Base-by-base conservation (phyloP, 2,329 filamentous ascomycete genomes). In the Alternaria arborescens region DNA sequence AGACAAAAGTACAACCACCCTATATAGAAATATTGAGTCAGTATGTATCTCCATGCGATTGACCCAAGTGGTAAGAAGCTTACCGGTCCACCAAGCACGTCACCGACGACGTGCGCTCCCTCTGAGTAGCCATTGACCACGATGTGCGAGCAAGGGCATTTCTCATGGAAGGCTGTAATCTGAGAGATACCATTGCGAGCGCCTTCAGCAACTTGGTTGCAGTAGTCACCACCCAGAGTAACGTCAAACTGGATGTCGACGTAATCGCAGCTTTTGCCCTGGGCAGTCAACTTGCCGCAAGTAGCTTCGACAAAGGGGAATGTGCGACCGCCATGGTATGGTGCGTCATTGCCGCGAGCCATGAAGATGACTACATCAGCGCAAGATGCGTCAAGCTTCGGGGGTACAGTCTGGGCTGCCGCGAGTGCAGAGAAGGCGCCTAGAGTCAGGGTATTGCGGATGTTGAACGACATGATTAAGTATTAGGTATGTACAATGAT, bases 111-210 rank as follows among this genome's bases (percentile, higher is more conserved):
- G 75, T 88, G 83, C 43, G 82, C 85, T 41, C 86, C 86, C 82
- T 87, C 60, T 7, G 84, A 87, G 72, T 88, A 88, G 41, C 87
- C 87, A 42, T 88, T 83, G 47, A 88, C 73, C 6, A 88, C 84
- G 43, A 88, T 75, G 68, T 86, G 75, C 20, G 85, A 83, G 67
- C 76, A 77, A 41, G 87, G 86, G 68, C 86, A 89, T 65, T 79
- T 76, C 16, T 78, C 72, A 66, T 87, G 82, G 70, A 85, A 87
- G 36, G 77, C 74, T 56, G 86, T 89, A 10, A 89, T 86, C 6
- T 70, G 61, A 32, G 62, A 44, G 52, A 52, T 48, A 60, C 68
- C 68, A 59, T 68, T 68, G 58, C 59, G 57, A 57, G 62, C 66
- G 58, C 68, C 68, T 40, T 63, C 61, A 42, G 26, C 61, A 59